Conservation (phyloP, 2,329 filamentous ascomycete species). For the Ceratocystiopsis minuta region DNA sequence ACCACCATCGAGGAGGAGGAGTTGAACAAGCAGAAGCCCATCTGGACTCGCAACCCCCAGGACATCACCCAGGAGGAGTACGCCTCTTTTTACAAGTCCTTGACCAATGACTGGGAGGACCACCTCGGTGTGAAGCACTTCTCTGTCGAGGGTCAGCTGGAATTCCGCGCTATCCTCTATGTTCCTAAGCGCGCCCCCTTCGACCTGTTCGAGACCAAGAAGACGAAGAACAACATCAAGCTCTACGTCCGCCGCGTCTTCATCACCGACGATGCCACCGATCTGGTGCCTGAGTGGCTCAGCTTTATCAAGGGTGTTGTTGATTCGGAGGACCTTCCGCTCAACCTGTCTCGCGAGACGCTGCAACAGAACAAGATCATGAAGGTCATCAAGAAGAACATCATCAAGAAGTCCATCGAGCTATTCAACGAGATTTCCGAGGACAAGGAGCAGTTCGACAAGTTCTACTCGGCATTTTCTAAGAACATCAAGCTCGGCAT, state of each 20-base stretch:
- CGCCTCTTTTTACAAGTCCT: conserved; percentile 98
- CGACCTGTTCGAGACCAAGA: conserved; percentile 99
- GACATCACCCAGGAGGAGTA: conserved; percentile 97
- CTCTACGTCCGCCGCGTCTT: conserved; percentile 99
- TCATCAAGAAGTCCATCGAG: conserved; percentile 99
- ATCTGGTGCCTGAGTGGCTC: conserved; percentile 98
- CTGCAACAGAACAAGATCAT: conserved; percentile 99
- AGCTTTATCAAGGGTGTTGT: conserved; percentile 99
- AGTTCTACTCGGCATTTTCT: conserved; percentile 98
- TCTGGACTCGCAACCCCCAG: conserved; percentile 96
- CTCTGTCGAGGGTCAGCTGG: conserved; percentile 99
- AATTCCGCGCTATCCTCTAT: conserved; percentile 99
- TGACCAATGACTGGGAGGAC: conserved; percentile 99
- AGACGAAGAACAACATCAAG: conserved; percentile 99
- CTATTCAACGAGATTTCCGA: conserved; percentile 98
- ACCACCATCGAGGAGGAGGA: conserved; percentile 97
- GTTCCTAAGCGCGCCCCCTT: conserved; percentile 99
- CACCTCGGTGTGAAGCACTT: conserved; percentile 99
- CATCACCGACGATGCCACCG: conserved; percentile 98
- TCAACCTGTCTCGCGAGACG: conserved; percentile 99
- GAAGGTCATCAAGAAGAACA: conserved; percentile 99
- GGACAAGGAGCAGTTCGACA: conserved; percentile 99
- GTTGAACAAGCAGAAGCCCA: conserved; percentile 99
- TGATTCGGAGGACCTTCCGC: conserved; percentile 96
- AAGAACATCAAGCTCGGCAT: conserved; percentile 99